A percentile compares a stretch with the other conserved stretches of the same genome.
These are phyloP conservation scores for Trametopsis cervina DNA, from an alignment of 768 basidiomycete species.

Conservation along the genomic window DNA sequence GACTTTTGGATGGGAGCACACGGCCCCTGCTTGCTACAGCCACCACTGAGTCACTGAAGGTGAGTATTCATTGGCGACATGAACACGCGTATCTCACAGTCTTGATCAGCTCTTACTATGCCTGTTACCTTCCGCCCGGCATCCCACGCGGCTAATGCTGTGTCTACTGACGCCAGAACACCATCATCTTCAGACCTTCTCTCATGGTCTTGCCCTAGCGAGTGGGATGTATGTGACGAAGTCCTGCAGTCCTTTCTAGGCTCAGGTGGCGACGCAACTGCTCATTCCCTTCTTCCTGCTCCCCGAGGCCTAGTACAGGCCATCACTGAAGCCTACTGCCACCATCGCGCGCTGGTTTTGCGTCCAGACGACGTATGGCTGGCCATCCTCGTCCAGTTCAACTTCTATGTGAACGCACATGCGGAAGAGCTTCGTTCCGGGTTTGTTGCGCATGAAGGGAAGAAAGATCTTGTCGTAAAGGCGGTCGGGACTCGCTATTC, in stretches of 20 bases:
- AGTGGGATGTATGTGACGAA: neutral
- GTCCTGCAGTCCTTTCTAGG: neutral
- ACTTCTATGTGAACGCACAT: slow-evolving; percentile 26
- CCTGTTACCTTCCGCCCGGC: too few species aligned
- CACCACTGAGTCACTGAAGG: too few species aligned
- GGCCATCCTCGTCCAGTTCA: slow-evolving; percentile 33
- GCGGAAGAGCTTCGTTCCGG: slow-evolving; percentile 26
- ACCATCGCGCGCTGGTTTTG: slow-evolving; percentile 17
- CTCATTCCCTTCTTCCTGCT: neutral
- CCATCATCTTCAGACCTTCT: too few species aligned
- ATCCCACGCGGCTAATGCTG: too few species aligned
- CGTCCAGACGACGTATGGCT: slow-evolving; percentile 48
- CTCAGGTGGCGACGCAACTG: neutral
- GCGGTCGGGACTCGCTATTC: slow-evolving; percentile 13
- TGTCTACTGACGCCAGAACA: too few species aligned
- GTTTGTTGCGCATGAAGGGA: slow-evolving; percentile 30
- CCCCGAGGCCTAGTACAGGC: neutral
- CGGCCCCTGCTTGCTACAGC: too few species aligned
- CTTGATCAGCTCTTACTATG: too few species aligned
- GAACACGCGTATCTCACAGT: too few species aligned
- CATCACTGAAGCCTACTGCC: neutral
- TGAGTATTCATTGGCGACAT: too few species aligned
- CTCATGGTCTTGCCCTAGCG: neutral
- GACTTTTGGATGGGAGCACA: too few species aligned
- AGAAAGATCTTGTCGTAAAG: slow-evolving; percentile 24